These are phyloP conservation scores for Acaromyces ingoldii DNA, from an alignment of 1,284 basidiomycete species.

Conservation along the genomic window DNA sequence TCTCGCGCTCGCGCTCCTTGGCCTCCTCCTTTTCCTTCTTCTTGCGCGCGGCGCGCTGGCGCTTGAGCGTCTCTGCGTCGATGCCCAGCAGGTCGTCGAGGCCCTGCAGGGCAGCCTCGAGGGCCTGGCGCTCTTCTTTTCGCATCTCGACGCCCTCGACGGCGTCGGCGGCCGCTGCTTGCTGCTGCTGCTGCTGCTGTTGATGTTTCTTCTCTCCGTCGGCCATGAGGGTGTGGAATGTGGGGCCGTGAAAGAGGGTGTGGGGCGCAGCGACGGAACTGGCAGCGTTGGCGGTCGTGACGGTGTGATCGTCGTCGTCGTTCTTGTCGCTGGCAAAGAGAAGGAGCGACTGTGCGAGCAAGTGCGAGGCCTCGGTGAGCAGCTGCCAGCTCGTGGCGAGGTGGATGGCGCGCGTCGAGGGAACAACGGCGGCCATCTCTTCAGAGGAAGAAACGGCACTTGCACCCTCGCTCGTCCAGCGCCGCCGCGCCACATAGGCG, in stretches of 20 bases:
- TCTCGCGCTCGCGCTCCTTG: no score
- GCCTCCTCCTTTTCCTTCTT: no score
- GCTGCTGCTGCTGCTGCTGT: not conserved
- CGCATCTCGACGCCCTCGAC: not conserved
- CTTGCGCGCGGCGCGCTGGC: not conserved
- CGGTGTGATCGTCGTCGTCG: not conserved
- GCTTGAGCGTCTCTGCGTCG: not conserved
- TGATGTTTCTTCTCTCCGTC: not conserved
- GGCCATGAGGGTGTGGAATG: constrained; percentile 7
- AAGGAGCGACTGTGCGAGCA: constrained; percentile 1
- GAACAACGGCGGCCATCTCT: not conserved
- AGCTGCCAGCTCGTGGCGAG: constrained; percentile 8
- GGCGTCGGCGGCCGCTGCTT: not conserved
- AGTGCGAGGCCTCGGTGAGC: constrained; percentile 3
- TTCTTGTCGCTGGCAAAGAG: constrained; percentile 1
- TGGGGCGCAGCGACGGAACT: no score
- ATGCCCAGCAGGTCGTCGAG: not conserved
- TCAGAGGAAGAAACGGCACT: not conserved
- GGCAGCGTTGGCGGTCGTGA: not conserved
- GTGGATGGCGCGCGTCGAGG: constrained; percentile 9
- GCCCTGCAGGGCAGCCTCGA: not conserved
- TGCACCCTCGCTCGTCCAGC: not conserved
- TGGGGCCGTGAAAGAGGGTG: constrained; percentile 8
- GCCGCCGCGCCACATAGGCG: not conserved
- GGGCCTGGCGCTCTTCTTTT: no score